A percentile compares a stretch with the other conserved stretches of the same genome.
Evolutionary conservation across 257 asterid genomes (phyloP).

Genomic region (Solanum lycopersicoides): DNA sequence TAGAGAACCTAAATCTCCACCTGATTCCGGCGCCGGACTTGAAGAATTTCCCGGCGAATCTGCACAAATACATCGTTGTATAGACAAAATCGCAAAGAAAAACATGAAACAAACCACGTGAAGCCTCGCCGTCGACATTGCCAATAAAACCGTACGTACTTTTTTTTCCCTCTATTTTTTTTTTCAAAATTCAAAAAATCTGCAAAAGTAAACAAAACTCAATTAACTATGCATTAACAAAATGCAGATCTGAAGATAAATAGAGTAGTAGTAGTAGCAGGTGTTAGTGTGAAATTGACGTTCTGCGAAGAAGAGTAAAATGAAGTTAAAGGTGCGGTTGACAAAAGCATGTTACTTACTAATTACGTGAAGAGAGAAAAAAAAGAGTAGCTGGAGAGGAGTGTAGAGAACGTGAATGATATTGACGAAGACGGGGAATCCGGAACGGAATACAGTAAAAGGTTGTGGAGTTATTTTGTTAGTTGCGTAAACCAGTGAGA

Average conservation of each 20-base stretch:
- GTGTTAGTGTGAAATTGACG: not conserved
- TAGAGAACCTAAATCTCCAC: constrained; percentile 12
- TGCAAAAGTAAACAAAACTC: not conserved
- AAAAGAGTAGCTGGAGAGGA: not conserved
- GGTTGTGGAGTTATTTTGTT: not conserved
- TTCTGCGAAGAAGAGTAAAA: not conserved
- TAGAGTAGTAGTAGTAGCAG: not conserved
- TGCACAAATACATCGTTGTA: constrained; percentile 11
- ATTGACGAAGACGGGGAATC: not conserved
- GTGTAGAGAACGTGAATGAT: not conserved
- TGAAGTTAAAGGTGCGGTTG: not conserved
- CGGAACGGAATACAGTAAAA: not conserved
- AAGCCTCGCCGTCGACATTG: not conserved
- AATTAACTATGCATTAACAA: not conserved
- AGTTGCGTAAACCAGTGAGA: not conserved
- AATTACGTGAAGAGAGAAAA: not conserved
- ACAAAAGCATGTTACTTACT: not conserved
- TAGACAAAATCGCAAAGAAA: constrained; percentile 9
- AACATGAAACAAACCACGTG: constrained; percentile 4
- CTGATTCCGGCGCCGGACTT: constrained; percentile 32
- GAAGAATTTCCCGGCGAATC: constrained; percentile 24
- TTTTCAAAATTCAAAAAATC: not conserved
- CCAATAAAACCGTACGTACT: not conserved
- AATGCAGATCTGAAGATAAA: not conserved
- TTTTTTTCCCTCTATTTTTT: not conserved